Evolutionary conservation across 1,284 basidiomycete genomes (phyloP).

Genomic region (Trichosporon coremiiforme): DNA sequence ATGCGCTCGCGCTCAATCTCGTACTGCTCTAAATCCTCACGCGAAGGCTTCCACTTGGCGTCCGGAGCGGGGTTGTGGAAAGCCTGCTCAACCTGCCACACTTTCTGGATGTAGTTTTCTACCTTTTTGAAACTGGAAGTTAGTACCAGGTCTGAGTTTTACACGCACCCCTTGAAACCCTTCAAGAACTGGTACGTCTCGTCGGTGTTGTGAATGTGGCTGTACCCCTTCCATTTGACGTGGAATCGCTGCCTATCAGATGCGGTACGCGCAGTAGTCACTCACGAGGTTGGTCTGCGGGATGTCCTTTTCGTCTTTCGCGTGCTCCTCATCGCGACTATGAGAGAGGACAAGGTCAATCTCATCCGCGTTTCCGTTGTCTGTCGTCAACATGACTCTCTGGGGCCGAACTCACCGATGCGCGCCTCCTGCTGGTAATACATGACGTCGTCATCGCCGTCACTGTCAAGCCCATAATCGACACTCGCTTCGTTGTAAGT

Average conservation of each 20-base stretch:
- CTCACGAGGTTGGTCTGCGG: slow-evolving; percentile 83
- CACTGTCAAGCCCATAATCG: slow-evolving; percentile 66
- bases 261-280: slow-evolving; percentile 26
- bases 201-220: slow-evolving; percentile 93
- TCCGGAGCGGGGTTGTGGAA: slow-evolving; percentile 60
- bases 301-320: slow-evolving; percentile 73
- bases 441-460: slow-evolving; percentile 66
- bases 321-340: slow-evolving; percentile 74
- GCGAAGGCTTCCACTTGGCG: slow-evolving; percentile 66
- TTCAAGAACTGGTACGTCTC: slow-evolving; percentile 90
- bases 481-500: slow-evolving; percentile 66
- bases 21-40: slow-evolving; percentile 87
- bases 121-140: slow-evolving; percentile 93
- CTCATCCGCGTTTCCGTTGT: slow-evolving; percentile 63
- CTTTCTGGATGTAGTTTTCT: slow-evolving; percentile 97
- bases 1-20: slow-evolving; percentile 86
- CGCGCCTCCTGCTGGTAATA: slow-evolving; percentile 67
- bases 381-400: slow-evolving; percentile 21
- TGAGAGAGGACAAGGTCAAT: slow-evolving; percentile 85
- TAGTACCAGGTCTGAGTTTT: no score
- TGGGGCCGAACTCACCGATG: slow-evolving; percentile 27
- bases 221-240: slow-evolving; percentile 95
- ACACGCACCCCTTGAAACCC: slow-evolving; percentile 66
- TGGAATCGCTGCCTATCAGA: slow-evolving; percentile 72
- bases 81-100: slow-evolving; percentile 69